Evolutionary conservation across 1,284 basidiomycete genomes (phyloP), one percentile per base, ranked within the genome.

Genomic region (Microbotryomycetes sp.): DNA sequence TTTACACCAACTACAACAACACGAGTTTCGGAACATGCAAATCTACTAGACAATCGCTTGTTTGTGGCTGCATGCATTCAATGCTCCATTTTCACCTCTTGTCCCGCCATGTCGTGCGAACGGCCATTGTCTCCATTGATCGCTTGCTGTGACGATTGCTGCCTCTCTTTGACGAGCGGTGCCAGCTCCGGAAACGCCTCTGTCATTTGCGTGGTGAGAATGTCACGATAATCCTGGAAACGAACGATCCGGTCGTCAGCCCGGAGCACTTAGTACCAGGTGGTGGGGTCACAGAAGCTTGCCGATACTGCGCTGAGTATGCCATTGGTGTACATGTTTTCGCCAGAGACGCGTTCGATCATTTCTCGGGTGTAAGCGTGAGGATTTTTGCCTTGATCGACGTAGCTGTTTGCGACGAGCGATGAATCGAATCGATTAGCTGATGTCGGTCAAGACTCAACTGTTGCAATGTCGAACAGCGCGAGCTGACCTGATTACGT

Each of bases 291-390:
- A 6, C 6, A 19, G 76, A 81, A 71, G 16, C 66, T 28, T 68
- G 88, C 87, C 56, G 83, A 80, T 30, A 90, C 81, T 3, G 87
- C 86, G 49, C 82, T 80, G 49, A 90, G 85, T 72, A 89, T 89
- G n/a, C 86, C 88, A 73, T 89, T 88, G 82, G 89, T 88, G 70
- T 88, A 89, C 74, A 89, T 87, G 73, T 90, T 91, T 76, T 89
- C 88, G 1, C 86, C 86, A 25, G 87, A 86, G 0, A 87, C 82
- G 54, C 87, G 81, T 74, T 90, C 88, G 15, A 89, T 74, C 51
- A 85, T 79, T 64, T 89, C 86, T 63, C 83, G 82, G 14, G 88
- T 89, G 63, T 88, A 78, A 69, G 83, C 81, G 82, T 87, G 85
- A 3, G 88, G 88, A 72, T 90, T 89, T 59, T 83, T 81, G 12